A percentile compares a stretch with the other conserved stretches of the same genome.
These are phyloP conservation scores for Reticulascus tulasneorum DNA, from an alignment of 2,329 filamentous ascomycete genomes.

Conservation along the genomic window DNA sequence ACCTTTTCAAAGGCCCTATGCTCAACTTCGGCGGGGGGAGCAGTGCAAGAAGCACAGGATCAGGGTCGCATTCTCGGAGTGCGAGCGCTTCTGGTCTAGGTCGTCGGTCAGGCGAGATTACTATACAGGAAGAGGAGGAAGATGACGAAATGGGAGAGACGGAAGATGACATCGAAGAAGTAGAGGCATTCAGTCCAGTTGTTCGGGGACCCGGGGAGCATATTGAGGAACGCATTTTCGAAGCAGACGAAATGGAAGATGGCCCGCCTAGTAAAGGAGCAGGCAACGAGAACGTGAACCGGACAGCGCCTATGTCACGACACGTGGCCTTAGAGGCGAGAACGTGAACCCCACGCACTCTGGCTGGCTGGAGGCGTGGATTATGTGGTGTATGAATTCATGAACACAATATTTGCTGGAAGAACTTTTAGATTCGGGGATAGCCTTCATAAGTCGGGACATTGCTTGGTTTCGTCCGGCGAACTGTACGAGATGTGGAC, in stretches of 20 bases:
- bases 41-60: slow-evolving; percentile 30
- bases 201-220: slow-evolving; percentile 38
- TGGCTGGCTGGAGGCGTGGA: too few species aligned
- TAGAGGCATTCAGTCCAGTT: slow-evolving; percentile 55
- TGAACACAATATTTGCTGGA: too few species aligned
- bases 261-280: too few species aligned
- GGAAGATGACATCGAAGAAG: slow-evolving; percentile 53
- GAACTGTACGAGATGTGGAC: too few species aligned
- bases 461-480: too few species aligned
- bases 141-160: slow-evolving; percentile 33
- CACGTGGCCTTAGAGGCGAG: too few species aligned
- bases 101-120: slow-evolving; percentile 68
- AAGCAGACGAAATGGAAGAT: slow-evolving; percentile 17
- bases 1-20: slow-evolving; percentile 77
- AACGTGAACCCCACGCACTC: too few species aligned
- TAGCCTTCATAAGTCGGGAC: too few species aligned
- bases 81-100: slow-evolving; percentile 62
- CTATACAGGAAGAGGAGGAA: slow-evolving; percentile 64
- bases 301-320: too few species aligned
- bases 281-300: too few species aligned
- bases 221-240: slow-evolving; percentile 40
- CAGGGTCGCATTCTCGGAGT: slow-evolving; percentile 47
- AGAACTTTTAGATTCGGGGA: too few species aligned
- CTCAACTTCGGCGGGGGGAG: slow-evolving; percentile 46
- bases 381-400: too few species aligned